Base-by-base conservation (phyloP, 225 moss, liverwort and hornwort genomes). In the Takakia lepidozioides region DNA sequence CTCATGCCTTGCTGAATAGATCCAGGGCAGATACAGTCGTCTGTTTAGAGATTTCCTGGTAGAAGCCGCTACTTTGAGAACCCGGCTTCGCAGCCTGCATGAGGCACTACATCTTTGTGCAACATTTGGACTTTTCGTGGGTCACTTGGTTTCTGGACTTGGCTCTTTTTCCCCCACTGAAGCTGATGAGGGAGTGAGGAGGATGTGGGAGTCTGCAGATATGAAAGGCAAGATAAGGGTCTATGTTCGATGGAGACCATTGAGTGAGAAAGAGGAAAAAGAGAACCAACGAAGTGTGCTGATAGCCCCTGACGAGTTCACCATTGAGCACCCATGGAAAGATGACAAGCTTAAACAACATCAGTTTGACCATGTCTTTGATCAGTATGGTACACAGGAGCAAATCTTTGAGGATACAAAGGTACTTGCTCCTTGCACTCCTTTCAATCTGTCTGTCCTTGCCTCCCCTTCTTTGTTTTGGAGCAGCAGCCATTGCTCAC, bases 141-240 rank as follows among this genome's bases (percentile, higher is more conserved):
- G n/a, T n/a, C n/a, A n/a, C n/a, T n/a, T n/a, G n/a, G n/a, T n/a
- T n/a, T n/a, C n/a, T n/a, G n/a, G n/a, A n/a, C n/a, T n/a, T n/a
- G n/a, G n/a, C n/a, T n/a, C n/a, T n/a, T n/a, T n/a, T n/a, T n/a
- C n/a, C n/a, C n/a, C n/a, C n/a, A n/a, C n/a, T n/a, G n/a, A n/a
- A n/a, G n/a, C n/a, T n/a, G n/a, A n/a, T n/a, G n/a, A n/a, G n/a
- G n/a, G n/a, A n/a, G n/a, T n/a, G n/a, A n/a, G n/a, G n/a, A n/a
- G n/a, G n/a, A n/a, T n/a, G n/a, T n/a, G n/a, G n/a, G n/a, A n/a
- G n/a, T n/a, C n/a, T 58, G 57, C 74, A 92, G 92, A 92, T 63
- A 92, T 92, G 92, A 92, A 92, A 65, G 92, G 92, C 38, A 92
- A 92, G 59, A 92, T 92, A 28, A 64, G 92, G 63, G 92, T 92